Percentiles rank a stretch among this genome's conserved stretches.
These are phyloP conservation scores for Gracilariopsis chorda DNA, from an alignment of 23 red algal genomes.

Conservation along the genomic window DNA sequence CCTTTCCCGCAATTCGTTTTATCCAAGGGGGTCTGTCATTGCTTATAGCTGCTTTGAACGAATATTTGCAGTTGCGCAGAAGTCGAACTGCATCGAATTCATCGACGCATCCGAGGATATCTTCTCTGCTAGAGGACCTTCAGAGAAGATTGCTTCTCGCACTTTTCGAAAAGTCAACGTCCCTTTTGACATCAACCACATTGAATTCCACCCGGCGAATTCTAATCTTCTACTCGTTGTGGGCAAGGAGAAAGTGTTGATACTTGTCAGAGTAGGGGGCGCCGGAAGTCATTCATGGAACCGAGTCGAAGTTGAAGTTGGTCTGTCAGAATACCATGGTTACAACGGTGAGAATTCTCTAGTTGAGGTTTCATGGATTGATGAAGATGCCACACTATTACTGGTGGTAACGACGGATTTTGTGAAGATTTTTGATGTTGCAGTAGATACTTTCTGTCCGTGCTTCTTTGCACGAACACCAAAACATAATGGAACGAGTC, in stretches of 20 bases:
- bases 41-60: neutral
- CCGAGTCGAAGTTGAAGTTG: slow-evolving; percentile 43
- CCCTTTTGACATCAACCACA: slow-evolving; percentile 1
- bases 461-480: slow-evolving; percentile 43
- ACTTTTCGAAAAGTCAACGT: neutral
- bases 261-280: neutral
- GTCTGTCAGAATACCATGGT: slow-evolving; percentile 20
- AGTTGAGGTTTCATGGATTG: slow-evolving; percentile 25
- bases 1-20: too few species aligned
- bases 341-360: slow-evolving; percentile 35
- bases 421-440: slow-evolving; percentile 66
- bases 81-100: slow-evolving; percentile 38
- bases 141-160: neutral
- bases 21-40: neutral
- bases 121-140: neutral
- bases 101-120: slow-evolving; percentile 21
- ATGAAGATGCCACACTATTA: slow-evolving; percentile 5
- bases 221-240: slow-evolving; percentile 34
- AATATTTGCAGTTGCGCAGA: slow-evolving; percentile 13
- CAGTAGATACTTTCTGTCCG: slow-evolving; percentile 42
- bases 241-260: slow-evolving; percentile 19
- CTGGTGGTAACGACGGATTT: slow-evolving; percentile 48
- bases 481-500: neutral
- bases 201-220: slow-evolving; percentile 47
- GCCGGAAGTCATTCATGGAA: neutral